These are phyloP conservation scores for Neocatenulostroma microsporum DNA, from an alignment of 2,329 filamentous ascomycete species.

Conservation along the genomic window DNA sequence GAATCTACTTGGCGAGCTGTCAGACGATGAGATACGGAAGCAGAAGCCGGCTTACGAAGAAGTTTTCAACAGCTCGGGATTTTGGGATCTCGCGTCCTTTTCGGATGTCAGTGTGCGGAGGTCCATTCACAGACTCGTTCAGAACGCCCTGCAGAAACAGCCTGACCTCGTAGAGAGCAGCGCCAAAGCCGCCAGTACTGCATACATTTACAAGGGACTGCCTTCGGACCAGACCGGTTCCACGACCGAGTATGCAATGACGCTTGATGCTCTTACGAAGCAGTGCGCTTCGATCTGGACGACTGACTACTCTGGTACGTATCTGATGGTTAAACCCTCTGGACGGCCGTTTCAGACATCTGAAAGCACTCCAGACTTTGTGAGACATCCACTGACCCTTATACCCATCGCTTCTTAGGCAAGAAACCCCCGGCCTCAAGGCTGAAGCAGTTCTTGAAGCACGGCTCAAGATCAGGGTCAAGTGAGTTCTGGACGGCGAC, in stretches of 20 bases:
- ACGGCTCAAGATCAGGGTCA: conserved; percentile 73
- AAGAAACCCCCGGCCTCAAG: conserved; percentile 51
- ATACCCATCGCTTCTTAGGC: too few relatives aligned
- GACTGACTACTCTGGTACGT: conserved; percentile 51
- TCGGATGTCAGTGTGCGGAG: conserved; percentile 51
- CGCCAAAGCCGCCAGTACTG: conserved; percentile 52
- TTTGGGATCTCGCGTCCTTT: conserved; percentile 54
- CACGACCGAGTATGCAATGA: conserved; percentile 60
- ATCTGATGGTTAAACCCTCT: too few relatives aligned
- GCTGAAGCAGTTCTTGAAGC: conserved; percentile 66
- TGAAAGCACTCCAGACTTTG: too few relatives aligned
- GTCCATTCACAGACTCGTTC: conserved; percentile 50
- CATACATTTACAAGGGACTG: conserved; percentile 68
- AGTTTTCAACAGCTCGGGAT: conserved; percentile 55
- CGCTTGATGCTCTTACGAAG: conserved; percentile 59
- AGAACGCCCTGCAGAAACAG: conserved; percentile 43
- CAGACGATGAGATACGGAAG: conserved; percentile 50
- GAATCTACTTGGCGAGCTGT: conserved; percentile 42
- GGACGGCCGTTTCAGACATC: too few relatives aligned
- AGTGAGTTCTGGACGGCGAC: conserved; percentile 66
- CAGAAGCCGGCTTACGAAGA: conserved; percentile 55
- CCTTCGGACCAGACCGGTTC: conserved; percentile 67
- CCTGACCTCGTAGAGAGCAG: conserved; percentile 31
- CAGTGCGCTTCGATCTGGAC: conserved; percentile 67
- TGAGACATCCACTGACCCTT: too few relatives aligned